A percentile compares a stretch with the other conserved stretches of the same genome.
These are phyloP conservation scores for Exophiala aquamarina DNA, from an alignment of 2,329 filamentous ascomycete species.

Conservation along the genomic window DNA sequence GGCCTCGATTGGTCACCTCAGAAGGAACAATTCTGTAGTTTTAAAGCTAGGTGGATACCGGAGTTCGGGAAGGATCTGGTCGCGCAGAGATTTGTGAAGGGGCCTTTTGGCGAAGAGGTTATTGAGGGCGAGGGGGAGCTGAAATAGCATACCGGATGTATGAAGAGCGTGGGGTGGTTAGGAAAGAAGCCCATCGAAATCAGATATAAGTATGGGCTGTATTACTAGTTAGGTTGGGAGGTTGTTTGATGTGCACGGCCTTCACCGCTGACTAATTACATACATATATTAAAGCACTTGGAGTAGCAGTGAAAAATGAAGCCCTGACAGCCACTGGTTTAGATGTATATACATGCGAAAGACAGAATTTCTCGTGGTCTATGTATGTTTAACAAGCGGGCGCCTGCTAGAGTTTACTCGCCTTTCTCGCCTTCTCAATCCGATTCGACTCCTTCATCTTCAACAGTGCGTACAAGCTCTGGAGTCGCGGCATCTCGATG, in stretches of 20 bases:
- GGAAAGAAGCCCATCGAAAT: too few species aligned
- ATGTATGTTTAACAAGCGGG: too few species aligned
- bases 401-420: constrained; percentile 14
- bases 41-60: constrained; percentile 15
- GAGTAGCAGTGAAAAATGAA: too few species aligned
- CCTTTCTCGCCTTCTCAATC: constrained; percentile 32
- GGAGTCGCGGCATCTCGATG: constrained; percentile 65
- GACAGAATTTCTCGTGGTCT: too few species aligned
- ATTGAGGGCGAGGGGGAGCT: neutral
- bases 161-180: too few species aligned
- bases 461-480: constrained; percentile 66
- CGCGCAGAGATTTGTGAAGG: constrained; percentile 7
- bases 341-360: too few species aligned
- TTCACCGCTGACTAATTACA: too few species aligned
- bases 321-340: too few species aligned
- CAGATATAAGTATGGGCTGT: too few species aligned
- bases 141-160: neutral
- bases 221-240: too few species aligned
- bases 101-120: neutral
- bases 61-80: constrained; percentile 6
- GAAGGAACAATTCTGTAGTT: constrained; percentile 20
- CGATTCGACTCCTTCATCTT: constrained; percentile 60
- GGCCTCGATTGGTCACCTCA: constrained; percentile 13
- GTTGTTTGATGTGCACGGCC: too few species aligned
- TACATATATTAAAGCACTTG: too few species aligned